Evolutionary conservation across 2,329 filamentous ascomycete species (phyloP), one percentile per base, ranked within the genome.

Genomic region (Pseudogymnoascus sp.): DNA sequence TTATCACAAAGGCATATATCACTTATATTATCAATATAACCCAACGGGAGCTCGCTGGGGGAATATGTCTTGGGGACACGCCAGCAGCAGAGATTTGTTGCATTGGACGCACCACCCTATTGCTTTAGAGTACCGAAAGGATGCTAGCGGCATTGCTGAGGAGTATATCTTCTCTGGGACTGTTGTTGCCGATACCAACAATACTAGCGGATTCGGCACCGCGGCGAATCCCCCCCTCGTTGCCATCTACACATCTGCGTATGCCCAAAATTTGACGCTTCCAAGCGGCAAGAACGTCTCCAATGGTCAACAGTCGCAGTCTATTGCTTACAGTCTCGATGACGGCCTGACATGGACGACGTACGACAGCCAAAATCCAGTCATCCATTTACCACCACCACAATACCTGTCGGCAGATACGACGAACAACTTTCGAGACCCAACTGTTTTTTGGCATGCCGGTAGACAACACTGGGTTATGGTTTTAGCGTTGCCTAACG

Each of bases 31-130:
- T 66, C 85, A 88, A 68, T 84, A 78, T 74, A 72, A 82, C 61
- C 79, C 80, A 1, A 75, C 75, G 0, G 77, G 68, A 2, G 71
- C 73, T 6, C 75, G 80, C 0, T 79, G 74, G 5, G 83, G 82
- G 1, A 83, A 85, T 63, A 80, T 86, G 67, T 83, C 87, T 66
- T 88, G 85, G 85, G 85, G 85, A 8, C 85, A 88, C 67, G 84
- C 84, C 2, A 87, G 84, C 1, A 83, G 79, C 32, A 67, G 72
- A 12, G 84, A 88, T 66, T 73, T 88, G 1, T 86, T 84, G 66
- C 79, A 81, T 62, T 89, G 85, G 85, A 75, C 74, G 1, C 86
- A 87, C 64, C 84, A 87, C 67, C 79, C 81, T 4, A 82, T 88
- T 64, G 84, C 84, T 8, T 73, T 88, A 3, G 30, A 11, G 30